Conservation (phyloP, 805 yeast genomes). For the Schizosaccharomyces lindneri region DNA sequence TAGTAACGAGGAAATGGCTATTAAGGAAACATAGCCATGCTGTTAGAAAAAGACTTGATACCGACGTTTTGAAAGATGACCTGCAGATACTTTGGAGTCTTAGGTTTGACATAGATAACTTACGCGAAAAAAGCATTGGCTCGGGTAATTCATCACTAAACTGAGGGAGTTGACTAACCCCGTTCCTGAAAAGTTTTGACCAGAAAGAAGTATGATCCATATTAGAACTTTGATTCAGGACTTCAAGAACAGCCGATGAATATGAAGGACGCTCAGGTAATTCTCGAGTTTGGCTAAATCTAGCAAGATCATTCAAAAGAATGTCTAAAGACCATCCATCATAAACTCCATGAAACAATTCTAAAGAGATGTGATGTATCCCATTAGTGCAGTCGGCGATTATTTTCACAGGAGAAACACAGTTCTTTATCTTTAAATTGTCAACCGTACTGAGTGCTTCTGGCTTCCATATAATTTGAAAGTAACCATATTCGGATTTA, state of each 20-base stretch:
- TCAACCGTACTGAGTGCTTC: not conserved
- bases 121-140: not conserved
- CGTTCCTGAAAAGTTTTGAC: too few relatives aligned
- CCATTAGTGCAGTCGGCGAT: not conserved
- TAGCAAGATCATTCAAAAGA: constrained; percentile 7
- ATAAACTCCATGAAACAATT: constrained; percentile 9
- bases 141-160: not conserved
- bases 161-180: not conserved
- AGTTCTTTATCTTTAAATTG: not conserved
- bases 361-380: not conserved
- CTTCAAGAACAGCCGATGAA: not conserved
- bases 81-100: not conserved
- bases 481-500: constrained; percentile 5
- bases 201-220: too few relatives aligned
- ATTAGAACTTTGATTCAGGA: too few relatives aligned
- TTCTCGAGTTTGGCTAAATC: constrained; percentile 3
- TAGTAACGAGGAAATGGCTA: not conserved
- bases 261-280: constrained; percentile 6
- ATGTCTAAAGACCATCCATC: constrained; percentile 8
- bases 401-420: not conserved
- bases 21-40: not conserved
- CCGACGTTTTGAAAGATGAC: not conserved
- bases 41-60: not conserved
- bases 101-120: not conserved
- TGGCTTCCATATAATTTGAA: constrained; percentile 6